Base-by-base conservation (phyloP, 108 stramenopile genomes). In the Nitzschia putrida region DNA sequence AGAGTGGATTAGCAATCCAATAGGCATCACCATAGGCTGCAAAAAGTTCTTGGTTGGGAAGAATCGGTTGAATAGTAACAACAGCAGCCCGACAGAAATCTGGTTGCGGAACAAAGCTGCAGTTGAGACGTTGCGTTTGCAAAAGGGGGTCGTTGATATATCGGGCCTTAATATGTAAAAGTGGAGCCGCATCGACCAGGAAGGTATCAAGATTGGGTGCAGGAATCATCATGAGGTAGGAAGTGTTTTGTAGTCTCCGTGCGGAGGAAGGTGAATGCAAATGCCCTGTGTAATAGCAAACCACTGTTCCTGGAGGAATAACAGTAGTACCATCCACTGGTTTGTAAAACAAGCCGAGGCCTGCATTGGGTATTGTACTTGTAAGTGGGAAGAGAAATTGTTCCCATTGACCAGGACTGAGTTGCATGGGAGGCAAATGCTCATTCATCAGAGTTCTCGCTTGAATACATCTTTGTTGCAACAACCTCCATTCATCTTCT, bases 11-110 rank as follows among this genome's bases (percentile, higher is more conserved):
- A 4, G 29, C 38, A 3, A 53, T 52, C 72, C 83, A 80, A 47
- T 91, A 91, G 42, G 77, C 79, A 34, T 79, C 78, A 11, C 80
- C 80, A 71, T 95, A 95, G 56, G 85, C 75, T 44, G 84, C 89
- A 40, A 82, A 88, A 10, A 94, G 64, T 74, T 94, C 93, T 74
- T 91, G 88, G 16, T 86, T 89, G 37, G 80, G 61, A 11, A 34
- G 55, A 45, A 94, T 87, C 34, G 53, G 58, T 20, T 86, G 69
- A 59, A 76, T 82, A 24, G 89, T 78, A 29, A 83, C 75, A 39
- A 91, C 71, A 3, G 61, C 44, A 6, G 57, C 51, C 37, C 80
- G 69, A 34, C 61, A 61, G 7, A 21, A 47, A 16, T 55, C 47
- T 26, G 47, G 47, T 18, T 60, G 37, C 34, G 74, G 73, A 13